Percentiles rank a stretch among this genome's conserved stretches.
phyloP scores from a whole-genome alignment of 805 yeast species.

The Kazachstania martiniae region DNA sequence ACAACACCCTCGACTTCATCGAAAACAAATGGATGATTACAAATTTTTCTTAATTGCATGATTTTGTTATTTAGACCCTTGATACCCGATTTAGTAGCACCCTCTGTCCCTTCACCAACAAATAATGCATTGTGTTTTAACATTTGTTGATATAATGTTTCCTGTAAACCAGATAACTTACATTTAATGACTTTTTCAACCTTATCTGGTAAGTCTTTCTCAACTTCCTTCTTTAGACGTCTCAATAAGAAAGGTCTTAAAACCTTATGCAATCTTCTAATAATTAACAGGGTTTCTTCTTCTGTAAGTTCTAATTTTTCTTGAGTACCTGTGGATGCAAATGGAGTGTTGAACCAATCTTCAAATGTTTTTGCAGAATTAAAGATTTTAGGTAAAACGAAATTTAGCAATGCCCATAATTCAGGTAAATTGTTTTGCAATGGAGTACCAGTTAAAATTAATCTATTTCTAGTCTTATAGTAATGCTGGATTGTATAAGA shows the following conservation, averaged over 20 bases:
- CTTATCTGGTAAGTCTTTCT: constrained; percentile 75
- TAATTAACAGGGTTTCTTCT: constrained; percentile 75
- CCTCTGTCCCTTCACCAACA: constrained; percentile 48
- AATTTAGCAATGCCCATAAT: constrained; percentile 74
- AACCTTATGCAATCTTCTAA: constrained; percentile 78
- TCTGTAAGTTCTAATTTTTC: constrained; percentile 73
- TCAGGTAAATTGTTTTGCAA: constrained; percentile 78
- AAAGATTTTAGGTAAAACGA: constrained; percentile 74
- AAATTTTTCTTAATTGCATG: constrained; percentile 77
- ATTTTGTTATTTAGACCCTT: constrained; percentile 73
- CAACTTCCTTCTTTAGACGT: constrained; percentile 80
- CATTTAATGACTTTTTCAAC: constrained; percentile 76
- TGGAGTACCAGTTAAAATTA: constrained; percentile 83
- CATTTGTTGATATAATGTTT: constrained; percentile 66
- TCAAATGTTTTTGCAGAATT: constrained; percentile 79
- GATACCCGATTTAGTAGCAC: constrained; percentile 52
- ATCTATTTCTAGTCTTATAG: constrained; percentile 64
- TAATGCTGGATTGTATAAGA: constrained; percentile 60
- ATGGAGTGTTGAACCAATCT: constrained; percentile 86
- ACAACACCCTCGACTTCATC: constrained; percentile 69
- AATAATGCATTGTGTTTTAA: constrained; percentile 58
- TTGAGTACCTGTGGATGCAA: constrained; percentile 74
- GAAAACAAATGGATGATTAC: constrained; percentile 81
- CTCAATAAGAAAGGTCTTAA: constrained; percentile 75
- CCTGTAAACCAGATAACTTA: constrained; percentile 63